These are phyloP conservation scores for Chalara sp. DNA, from an alignment of 2,329 filamentous ascomycete genomes.

Conservation along the genomic window DNA sequence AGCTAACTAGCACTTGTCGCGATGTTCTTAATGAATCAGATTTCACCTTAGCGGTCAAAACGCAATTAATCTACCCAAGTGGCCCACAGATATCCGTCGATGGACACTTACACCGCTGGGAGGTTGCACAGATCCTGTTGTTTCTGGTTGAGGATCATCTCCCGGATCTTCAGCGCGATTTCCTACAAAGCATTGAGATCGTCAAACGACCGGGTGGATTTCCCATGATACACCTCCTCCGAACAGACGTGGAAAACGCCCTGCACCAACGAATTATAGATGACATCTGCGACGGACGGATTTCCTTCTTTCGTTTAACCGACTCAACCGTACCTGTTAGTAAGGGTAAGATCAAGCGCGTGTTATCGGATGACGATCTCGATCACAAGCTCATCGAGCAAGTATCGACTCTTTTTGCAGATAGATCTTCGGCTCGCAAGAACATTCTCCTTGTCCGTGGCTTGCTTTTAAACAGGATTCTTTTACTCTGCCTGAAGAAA, in stretches of 20 bases:
- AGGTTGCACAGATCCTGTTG: slow-evolving; percentile 25
- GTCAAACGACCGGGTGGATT: slow-evolving; percentile 31
- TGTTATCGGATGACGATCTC: slow-evolving; percentile 22
- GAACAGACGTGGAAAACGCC: slow-evolving; percentile 30
- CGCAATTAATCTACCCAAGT: slow-evolving; percentile 35
- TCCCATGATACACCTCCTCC: slow-evolving; percentile 42
- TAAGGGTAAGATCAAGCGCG: slow-evolving; percentile 7
- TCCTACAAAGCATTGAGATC: slow-evolving; percentile 38
- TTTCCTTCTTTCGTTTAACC: slow-evolving; percentile 23
- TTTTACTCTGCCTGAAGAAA: slow-evolving; percentile 42
- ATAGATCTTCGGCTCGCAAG: slow-evolving; percentile 26
- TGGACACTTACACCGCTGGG: slow-evolving; percentile 32
- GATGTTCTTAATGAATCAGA: slow-evolving; percentile 48
- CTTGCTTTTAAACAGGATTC: slow-evolving; percentile 51
- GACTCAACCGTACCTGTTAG: too few species aligned
- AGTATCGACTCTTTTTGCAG: slow-evolving; percentile 24
- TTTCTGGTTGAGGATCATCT: slow-evolving; percentile 26
- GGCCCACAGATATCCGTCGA: slow-evolving; percentile 32
- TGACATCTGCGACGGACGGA: slow-evolving; percentile 27
- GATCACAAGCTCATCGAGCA: slow-evolving; percentile 15
- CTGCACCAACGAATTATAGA: slow-evolving; percentile 26
- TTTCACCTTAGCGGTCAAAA: slow-evolving; percentile 30
- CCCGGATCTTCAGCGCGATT: slow-evolving; percentile 27
- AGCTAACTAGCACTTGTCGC: slow-evolving; percentile 34
- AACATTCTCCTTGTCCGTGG: slow-evolving; percentile 54